A percentile compares a stretch with the other conserved stretches of the same genome.
These are phyloP conservation scores for Antarctomyces pellizariae DNA, from an alignment of 495 filamentous ascomycete species.

Conservation along the genomic window DNA sequence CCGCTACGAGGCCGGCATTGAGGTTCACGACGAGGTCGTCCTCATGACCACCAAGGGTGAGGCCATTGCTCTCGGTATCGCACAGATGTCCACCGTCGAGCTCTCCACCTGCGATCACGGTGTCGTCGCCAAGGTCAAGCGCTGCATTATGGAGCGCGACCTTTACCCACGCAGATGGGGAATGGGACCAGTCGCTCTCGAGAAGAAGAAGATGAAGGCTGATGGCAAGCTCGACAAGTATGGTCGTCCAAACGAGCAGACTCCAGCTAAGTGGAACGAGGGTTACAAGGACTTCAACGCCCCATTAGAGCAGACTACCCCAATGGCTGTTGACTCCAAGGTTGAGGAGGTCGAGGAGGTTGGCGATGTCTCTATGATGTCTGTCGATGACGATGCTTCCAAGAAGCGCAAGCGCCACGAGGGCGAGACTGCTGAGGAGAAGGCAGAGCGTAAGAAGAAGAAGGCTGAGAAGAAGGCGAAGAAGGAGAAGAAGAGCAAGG, in stretches of 20 bases:
- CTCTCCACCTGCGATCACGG: slow-evolving; percentile 86
- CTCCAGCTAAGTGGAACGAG: slow-evolving; percentile 71
- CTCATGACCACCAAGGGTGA: slow-evolving; percentile 97
- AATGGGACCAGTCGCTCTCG: slow-evolving; percentile 62
- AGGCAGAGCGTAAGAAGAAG: slow-evolving; percentile 26
- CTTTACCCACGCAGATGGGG: slow-evolving; percentile 92
- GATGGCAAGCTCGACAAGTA: slow-evolving; percentile 94
- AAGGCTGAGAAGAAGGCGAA: slow-evolving; percentile 44
- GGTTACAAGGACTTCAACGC: slow-evolving; percentile 73
- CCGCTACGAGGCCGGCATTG: slow-evolving; percentile 70
- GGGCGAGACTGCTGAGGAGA: slow-evolving; percentile 54
- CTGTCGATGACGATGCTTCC: slow-evolving; percentile 17
- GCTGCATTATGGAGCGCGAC: slow-evolving; percentile 97
- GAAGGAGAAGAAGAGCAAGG: slow-evolving; percentile 33
- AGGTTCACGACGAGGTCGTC: slow-evolving; percentile 79
- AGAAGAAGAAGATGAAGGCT: slow-evolving; percentile 99
- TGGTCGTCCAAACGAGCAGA: slow-evolving; percentile 73
- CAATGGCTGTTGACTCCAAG: slow-evolving; percentile 19
- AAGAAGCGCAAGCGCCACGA: slow-evolving; percentile 76
- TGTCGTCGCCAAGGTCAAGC: slow-evolving; percentile 91
- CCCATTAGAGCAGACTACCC: slow-evolving; percentile 15
- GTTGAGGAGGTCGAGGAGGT: slow-evolving; percentile 17
- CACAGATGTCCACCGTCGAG: slow-evolving; percentile 86
- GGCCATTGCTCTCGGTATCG: slow-evolving; percentile 84
- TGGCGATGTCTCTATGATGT: slow-evolving; percentile 18